A percentile compares a stretch with the other conserved stretches of the same genome.
These are phyloP conservation scores for Colletotrichum brevisporum DNA, from an alignment of 2,329 filamentous ascomycete species.

Conservation along the genomic window DNA sequence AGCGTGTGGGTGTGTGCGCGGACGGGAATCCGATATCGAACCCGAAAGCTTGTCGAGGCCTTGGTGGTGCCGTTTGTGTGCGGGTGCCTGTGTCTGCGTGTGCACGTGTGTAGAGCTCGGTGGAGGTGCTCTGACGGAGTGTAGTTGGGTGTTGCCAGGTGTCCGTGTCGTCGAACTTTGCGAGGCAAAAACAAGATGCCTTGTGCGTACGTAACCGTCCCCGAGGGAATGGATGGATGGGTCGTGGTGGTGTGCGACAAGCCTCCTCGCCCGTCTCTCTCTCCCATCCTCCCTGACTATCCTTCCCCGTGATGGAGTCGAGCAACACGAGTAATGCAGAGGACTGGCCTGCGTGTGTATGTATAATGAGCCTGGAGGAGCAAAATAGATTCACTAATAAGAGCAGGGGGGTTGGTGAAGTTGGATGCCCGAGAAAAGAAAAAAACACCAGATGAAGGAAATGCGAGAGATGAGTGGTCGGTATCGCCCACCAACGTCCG, in stretches of 20 bases:
- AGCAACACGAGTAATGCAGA: slow-evolving; percentile 16
- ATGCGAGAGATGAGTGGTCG: background rate
- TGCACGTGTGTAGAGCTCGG: background rate
- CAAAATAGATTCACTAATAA: too few species aligned
- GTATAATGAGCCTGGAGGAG: background rate
- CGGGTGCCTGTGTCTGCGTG: too few species aligned
- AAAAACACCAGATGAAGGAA: background rate
- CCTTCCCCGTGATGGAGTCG: slow-evolving; percentile 6
- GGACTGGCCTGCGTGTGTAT: background rate
- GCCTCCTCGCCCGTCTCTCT: background rate
- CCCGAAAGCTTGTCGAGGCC: slow-evolving; percentile 22
- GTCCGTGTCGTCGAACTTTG: background rate
- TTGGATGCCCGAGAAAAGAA: too few species aligned
- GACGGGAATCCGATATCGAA: slow-evolving; percentile 29
- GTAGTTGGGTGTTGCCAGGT: background rate
- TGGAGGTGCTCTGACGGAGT: background rate
- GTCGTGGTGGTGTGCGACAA: background rate
- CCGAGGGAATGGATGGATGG: background rate
- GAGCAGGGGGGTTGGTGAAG: background rate
- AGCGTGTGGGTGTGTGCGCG: too few species aligned
- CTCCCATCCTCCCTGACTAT: slow-evolving; percentile 8
- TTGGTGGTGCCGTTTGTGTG: too few species aligned
- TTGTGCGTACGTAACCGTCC: background rate
- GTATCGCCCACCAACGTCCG: background rate
- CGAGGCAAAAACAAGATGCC: too few species aligned